A percentile compares a stretch with the other conserved stretches of the same genome.
Conservation (phyloP, 805 yeast genomes). For the Zygotorulaspora danielsina region DNA sequence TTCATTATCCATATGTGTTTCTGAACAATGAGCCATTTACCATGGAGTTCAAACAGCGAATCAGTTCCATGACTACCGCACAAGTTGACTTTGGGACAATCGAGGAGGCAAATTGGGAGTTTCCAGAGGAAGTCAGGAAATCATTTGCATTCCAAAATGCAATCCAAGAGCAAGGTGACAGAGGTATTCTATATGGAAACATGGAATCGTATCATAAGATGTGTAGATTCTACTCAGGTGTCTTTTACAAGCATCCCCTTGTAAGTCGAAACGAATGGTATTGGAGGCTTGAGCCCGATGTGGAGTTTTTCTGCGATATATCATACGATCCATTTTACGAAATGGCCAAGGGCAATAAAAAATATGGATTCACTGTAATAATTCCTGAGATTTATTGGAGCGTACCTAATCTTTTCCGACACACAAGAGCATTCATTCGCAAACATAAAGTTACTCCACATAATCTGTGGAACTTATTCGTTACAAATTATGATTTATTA, state of each 20-base stretch:
- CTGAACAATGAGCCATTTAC: slow-evolving; percentile 75
- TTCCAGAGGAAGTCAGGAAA: slow-evolving; percentile 40
- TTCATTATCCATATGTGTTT: slow-evolving; percentile 86
- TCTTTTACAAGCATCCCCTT: slow-evolving; percentile 73
- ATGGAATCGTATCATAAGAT: slow-evolving; percentile 82
- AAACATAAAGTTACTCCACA: slow-evolving; percentile 46
- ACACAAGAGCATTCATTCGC: slow-evolving; percentile 60
- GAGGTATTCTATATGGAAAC: slow-evolving; percentile 79
- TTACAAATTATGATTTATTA: slow-evolving; percentile 39
- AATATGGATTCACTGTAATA: slow-evolving; percentile 80
- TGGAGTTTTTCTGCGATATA: slow-evolving; percentile 82
- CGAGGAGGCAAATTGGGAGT: slow-evolving; percentile 61
- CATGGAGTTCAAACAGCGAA: slow-evolving; percentile 54
- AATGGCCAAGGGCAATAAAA: slow-evolving; percentile 65
- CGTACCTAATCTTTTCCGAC: slow-evolving; percentile 73
- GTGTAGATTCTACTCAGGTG: slow-evolving; percentile 91
- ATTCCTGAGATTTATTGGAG: slow-evolving; percentile 77
- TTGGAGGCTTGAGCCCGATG: slow-evolving; percentile 95
- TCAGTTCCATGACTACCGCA: slow-evolving; percentile 52
- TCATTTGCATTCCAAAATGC: slow-evolving; percentile 44
- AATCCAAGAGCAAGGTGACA: slow-evolving; percentile 73
- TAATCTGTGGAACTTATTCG: slow-evolving; percentile 68
- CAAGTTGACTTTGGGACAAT: slow-evolving; percentile 70
- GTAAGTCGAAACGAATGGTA: slow-evolving; percentile 78
- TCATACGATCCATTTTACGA: slow-evolving; percentile 87